phyloP scores from a whole-genome alignment of 106 monocot genomes.

The Gastrodia elata region DNA sequence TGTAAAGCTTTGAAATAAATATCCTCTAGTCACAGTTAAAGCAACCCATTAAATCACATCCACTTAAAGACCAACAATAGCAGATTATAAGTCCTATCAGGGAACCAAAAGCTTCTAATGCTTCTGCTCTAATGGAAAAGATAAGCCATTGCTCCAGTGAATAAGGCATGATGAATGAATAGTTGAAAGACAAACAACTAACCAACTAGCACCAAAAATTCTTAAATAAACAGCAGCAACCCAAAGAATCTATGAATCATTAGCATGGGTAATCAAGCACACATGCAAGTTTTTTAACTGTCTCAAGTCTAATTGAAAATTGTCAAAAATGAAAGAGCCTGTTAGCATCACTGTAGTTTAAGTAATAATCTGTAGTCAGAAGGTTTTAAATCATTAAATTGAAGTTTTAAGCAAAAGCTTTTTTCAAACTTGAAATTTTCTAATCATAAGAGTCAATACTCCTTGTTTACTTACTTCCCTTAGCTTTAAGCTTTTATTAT shows the following conservation, averaged over 20 bases:
- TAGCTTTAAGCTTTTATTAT: background rate
- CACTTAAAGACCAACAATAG: background rate
- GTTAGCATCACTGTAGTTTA: too few species aligned
- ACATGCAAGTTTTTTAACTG: too few species aligned
- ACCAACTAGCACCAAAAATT: too few species aligned
- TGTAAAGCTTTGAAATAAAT: background rate
- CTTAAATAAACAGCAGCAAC: too few species aligned
- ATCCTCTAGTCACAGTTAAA: background rate
- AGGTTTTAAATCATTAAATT: too few species aligned
- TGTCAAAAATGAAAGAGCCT: too few species aligned
- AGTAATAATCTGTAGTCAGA: too few species aligned
- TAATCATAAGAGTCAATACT: background rate
- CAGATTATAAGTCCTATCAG: background rate
- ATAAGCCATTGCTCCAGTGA: background rate
- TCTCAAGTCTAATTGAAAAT: too few species aligned
- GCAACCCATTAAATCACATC: background rate
- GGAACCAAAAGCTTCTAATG: background rate
- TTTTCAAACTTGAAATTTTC: background rate
- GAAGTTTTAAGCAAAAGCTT: background rate
- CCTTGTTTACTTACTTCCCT: background rate
- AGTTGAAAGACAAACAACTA: background rate
- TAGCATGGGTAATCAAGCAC: too few species aligned
- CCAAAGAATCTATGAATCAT: too few species aligned
- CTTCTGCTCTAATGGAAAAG: background rate
- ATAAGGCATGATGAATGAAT: background rate